A percentile compares a stretch with the other conserved stretches of the same genome.
Evolutionary conservation across 345 rosid genomes (phyloP).

Genomic region (Lepidium didymum): DNA sequence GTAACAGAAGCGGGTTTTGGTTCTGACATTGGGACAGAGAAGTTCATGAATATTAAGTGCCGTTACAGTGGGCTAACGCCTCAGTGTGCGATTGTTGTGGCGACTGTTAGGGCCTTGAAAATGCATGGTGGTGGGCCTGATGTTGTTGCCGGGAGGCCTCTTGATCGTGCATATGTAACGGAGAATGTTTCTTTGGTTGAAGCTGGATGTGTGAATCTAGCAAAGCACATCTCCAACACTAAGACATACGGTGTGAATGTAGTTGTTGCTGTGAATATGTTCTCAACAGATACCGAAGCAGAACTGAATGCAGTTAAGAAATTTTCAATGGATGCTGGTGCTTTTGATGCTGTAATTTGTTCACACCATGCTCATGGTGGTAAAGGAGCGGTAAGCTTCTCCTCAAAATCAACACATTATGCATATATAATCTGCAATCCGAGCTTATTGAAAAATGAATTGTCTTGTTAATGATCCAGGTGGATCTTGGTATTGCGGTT

Average conservation of each 20-base stretch:
- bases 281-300: conserved; percentile 82
- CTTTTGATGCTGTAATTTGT: conserved; percentile 87
- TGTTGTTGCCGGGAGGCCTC: conserved; percentile 98
- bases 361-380: conserved; percentile 98
- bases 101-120: conserved; percentile 94
- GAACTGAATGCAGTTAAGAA: conserved; percentile 81
- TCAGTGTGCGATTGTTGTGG: conserved; percentile 95
- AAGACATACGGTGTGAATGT: conserved; percentile 88
- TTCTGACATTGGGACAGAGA: conserved; percentile 93
- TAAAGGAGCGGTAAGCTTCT: conserved; percentile 73
- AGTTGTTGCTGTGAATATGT: conserved; percentile 92
- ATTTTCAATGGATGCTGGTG: conserved; percentile 83
- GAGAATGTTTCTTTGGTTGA: conserved; percentile 90
- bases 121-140: conserved; percentile 99
- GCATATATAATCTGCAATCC: background rate
- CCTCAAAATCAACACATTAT: background rate
- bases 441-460: background rate
- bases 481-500: conserved; percentile 90
- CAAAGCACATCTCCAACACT: conserved; percentile 83
- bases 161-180: conserved; percentile 72
- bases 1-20: conserved; percentile 99
- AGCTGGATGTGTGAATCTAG: conserved; percentile 92
- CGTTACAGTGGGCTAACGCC: conserved; percentile 83
- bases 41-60: conserved; percentile 95
- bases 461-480: conserved; percentile 36